A percentile compares a stretch with the other conserved stretches of the same genome.
These are phyloP conservation scores for Amesomyces nigricolor DNA, from an alignment of 2,329 filamentous ascomycete species.

Conservation along the genomic window DNA sequence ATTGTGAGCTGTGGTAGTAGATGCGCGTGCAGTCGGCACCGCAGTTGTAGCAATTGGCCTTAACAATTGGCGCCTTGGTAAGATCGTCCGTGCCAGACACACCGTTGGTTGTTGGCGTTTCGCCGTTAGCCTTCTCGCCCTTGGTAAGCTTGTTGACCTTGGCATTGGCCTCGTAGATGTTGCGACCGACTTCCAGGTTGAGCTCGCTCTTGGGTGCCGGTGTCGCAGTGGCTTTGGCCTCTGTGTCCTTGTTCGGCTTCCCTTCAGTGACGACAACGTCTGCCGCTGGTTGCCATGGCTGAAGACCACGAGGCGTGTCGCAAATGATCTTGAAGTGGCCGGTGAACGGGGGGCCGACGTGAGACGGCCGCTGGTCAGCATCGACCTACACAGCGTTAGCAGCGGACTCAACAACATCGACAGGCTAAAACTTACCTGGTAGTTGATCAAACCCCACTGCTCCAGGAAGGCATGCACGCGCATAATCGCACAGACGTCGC, in stretches of 20 bases:
- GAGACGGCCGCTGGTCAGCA: conserved; percentile 88
- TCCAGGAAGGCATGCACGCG: conserved; percentile 95
- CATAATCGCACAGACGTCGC: conserved; percentile 99
- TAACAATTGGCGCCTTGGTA: conserved; percentile 59
- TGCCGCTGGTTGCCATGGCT: conserved; percentile 88
- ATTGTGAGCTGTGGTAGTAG: conserved; percentile 54
- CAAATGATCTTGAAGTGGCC: conserved; percentile 95
- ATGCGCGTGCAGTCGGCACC: conserved; percentile 76
- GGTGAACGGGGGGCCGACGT: conserved; percentile 92
- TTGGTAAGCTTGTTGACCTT: conserved; percentile 69
- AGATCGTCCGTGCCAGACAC: conserved; percentile 52
- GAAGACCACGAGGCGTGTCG: conserved; percentile 89
- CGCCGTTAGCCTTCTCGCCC: conserved; percentile 70
- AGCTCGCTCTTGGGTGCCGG: conserved; percentile 69
- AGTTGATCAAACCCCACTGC: conserved; percentile 98
- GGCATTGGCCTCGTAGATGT: conserved; percentile 89
- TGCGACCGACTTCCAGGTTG: conserved; percentile 88
- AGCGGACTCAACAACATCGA: background rate
- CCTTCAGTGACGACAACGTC: conserved; percentile 62
- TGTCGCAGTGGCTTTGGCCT: conserved; percentile 62
- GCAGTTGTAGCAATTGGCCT: conserved; percentile 84
- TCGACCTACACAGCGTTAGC: conserved; percentile 65
- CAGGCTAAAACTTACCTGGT: conserved; percentile 67
- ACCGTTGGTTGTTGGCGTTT: conserved; percentile 63
- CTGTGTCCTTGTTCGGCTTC: conserved; percentile 60